These are phyloP conservation scores for Calocybe gangraenosa DNA, from an alignment of 768 basidiomycete species.

Conservation along the genomic window DNA sequence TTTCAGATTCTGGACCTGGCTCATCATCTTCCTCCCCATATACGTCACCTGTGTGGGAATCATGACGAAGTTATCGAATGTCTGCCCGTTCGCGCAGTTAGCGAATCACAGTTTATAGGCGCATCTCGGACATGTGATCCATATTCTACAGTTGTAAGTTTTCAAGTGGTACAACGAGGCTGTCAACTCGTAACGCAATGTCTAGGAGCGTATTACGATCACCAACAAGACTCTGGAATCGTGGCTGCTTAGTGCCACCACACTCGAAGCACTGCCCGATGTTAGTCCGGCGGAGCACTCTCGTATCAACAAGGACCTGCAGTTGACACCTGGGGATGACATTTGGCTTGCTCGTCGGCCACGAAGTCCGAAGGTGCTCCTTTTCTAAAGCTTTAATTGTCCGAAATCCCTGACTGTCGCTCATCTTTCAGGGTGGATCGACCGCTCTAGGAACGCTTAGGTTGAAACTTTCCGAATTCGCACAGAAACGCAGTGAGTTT, in stretches of 20 bases:
- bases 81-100: slow-evolving; percentile 38
- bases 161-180: not conserved
- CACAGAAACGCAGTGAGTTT: slow-evolving; percentile 56
- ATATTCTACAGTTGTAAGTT: slow-evolving; percentile 27
- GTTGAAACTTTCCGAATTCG: slow-evolving; percentile 60
- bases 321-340: slow-evolving; percentile 46
- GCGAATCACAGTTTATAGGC: slow-evolving; percentile 35
- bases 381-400: slow-evolving; percentile 11
- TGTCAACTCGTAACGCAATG: slow-evolving; percentile 13
- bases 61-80: slow-evolving; percentile 38
- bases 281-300: slow-evolving; percentile 21
- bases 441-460: slow-evolving; percentile 74
- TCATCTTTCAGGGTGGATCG: slow-evolving; percentile 70
- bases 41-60: slow-evolving; percentile 23
- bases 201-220: slow-evolving; percentile 47
- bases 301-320: slow-evolving; percentile 36
- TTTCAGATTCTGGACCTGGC: slow-evolving; percentile 43
- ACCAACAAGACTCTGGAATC: slow-evolving; percentile 38
- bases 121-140: slow-evolving; percentile 33
- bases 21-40: slow-evolving; percentile 29
- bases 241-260: slow-evolving; percentile 41
- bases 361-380: slow-evolving; percentile 49
- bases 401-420: slow-evolving; percentile 18
- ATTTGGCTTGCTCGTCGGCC: slow-evolving; percentile 55
- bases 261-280: slow-evolving; percentile 16